phyloP scores from a whole-genome alignment of 192 early-diverging fungal genomes.

The Lobosporangium transversale region DNA sequence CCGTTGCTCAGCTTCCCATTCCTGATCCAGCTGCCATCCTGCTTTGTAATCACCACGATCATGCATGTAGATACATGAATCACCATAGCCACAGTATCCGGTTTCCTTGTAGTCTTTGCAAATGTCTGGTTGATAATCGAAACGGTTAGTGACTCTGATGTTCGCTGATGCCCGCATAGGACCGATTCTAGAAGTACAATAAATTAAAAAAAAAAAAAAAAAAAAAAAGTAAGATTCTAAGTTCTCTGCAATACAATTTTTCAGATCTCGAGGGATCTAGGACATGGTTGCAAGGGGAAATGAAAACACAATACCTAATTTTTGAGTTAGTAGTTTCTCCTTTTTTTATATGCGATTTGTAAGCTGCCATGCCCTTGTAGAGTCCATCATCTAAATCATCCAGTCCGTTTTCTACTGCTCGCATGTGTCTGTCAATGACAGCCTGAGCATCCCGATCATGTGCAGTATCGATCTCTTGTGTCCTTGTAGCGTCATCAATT shows the following conservation, averaged over 20 bases:
- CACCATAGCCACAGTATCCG: conserved; percentile 97
- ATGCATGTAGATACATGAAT: conserved; percentile 97
- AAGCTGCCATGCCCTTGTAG: conserved; percentile 76
- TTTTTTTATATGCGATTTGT: conserved; percentile 69
- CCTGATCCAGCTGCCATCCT: conserved; percentile 97
- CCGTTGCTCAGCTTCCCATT: conserved; percentile 93
- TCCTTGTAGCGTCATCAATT: conserved; percentile 45
- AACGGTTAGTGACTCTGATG: conserved; percentile 81
- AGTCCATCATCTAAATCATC: conserved; percentile 56
- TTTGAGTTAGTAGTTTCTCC: conserved; percentile 68
- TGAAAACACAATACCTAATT: conserved; percentile 48
- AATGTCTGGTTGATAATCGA: conserved; percentile 98
- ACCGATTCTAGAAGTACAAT: conserved; percentile 65
- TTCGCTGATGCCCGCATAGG: conserved; percentile 77
- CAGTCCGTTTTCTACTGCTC: conserved; percentile 51
- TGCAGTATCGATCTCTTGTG: conserved; percentile 55
- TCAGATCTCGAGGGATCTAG: too few species aligned
- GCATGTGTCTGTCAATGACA: conserved; percentile 54
- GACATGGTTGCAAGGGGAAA: too few species aligned
- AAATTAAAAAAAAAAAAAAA: not conserved
- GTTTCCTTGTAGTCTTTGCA: conserved; percentile 99
- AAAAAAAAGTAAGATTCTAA: conserved; percentile 3
- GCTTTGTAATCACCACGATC: conserved; percentile 97
- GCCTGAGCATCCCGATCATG: conserved; percentile 55
- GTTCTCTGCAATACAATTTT: too few species aligned